Percentiles rank a stretch among this genome's conserved stretches.
phyloP scores from a whole-genome alignment of 805 yeast genomes.

The Sugiyamaella floridensis region DNA sequence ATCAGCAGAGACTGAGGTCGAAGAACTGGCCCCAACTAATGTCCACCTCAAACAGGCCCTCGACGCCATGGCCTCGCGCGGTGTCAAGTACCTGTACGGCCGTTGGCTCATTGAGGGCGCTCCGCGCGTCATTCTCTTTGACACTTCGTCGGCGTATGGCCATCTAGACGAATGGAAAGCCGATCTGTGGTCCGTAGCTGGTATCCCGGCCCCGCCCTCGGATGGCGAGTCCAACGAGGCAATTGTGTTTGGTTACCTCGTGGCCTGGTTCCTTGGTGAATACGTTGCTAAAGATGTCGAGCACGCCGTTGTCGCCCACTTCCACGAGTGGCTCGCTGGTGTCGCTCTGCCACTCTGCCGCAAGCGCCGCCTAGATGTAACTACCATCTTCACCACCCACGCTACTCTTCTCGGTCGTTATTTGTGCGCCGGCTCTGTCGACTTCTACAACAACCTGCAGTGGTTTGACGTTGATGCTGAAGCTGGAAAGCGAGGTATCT shows the following conservation, averaged over 20 bases:
- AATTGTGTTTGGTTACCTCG: constrained; percentile 81
- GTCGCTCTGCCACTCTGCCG: constrained; percentile 89
- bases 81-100: constrained; percentile 79
- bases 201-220: constrained; percentile 87
- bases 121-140: constrained; percentile 85
- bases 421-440: constrained; percentile 93
- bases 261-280: constrained; percentile 97
- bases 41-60: constrained; percentile 52
- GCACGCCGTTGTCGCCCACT: constrained; percentile 87
- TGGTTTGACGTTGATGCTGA: constrained; percentile 93
- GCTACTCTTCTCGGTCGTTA: constrained; percentile 94
- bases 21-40: constrained; percentile 49
- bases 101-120: constrained; percentile 98
- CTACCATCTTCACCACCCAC: constrained; percentile 95
- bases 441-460: constrained; percentile 86
- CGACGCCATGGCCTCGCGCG: constrained; percentile 74
- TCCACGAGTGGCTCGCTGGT: constrained; percentile 98
- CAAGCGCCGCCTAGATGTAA: constrained; percentile 84
- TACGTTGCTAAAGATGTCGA: constrained; percentile 74
- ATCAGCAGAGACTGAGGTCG: constrained; percentile 70
- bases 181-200: constrained; percentile 85
- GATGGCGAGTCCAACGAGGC: constrained; percentile 91
- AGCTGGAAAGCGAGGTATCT: constrained; percentile 96
- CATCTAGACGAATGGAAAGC: constrained; percentile 88
- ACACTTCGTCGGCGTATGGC: constrained; percentile 62